A percentile compares a stretch with the other conserved stretches of the same genome.
Evolutionary conservation across 2,329 filamentous ascomycete genomes (phyloP).

Genomic region (Aspergillus amoenus): DNA sequence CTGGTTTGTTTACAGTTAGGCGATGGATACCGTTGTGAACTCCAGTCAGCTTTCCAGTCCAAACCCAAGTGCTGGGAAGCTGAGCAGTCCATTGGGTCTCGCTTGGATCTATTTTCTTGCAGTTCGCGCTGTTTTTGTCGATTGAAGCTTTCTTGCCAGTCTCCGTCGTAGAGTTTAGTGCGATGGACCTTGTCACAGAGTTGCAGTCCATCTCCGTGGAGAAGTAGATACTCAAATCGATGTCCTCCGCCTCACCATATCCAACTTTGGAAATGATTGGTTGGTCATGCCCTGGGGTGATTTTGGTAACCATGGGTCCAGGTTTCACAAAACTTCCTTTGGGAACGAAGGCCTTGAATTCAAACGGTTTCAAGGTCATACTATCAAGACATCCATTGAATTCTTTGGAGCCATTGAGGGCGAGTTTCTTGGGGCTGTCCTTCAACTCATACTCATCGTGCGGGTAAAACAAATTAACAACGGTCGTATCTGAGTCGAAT

Average conservation of each 20-base stretch:
- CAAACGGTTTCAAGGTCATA: slow-evolving; percentile 56
- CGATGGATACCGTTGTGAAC: slow-evolving; percentile 63
- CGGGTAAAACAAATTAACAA: slow-evolving; percentile 64
- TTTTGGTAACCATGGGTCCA: slow-evolving; percentile 59
- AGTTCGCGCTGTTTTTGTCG: slow-evolving; percentile 47
- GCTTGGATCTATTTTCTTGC: slow-evolving; percentile 40
- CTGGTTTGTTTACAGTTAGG: slow-evolving; percentile 57
- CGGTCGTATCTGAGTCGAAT: slow-evolving; percentile 53
- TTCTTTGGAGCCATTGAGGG: slow-evolving; percentile 47
- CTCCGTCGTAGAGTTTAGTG: slow-evolving; percentile 55
- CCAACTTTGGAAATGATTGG: slow-evolving; percentile 52
- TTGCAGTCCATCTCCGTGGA: slow-evolving; percentile 62
- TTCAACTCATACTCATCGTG: slow-evolving; percentile 57
- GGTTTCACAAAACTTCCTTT: slow-evolving; percentile 51
- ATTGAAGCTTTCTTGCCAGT: slow-evolving; percentile 45
- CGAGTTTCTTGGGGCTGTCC: slow-evolving; percentile 46
- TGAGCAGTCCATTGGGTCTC: slow-evolving; percentile 48
- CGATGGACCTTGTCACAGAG: slow-evolving; percentile 51
- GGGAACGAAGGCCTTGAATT: slow-evolving; percentile 62
- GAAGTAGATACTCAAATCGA: slow-evolving; percentile 58
- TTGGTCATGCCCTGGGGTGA: slow-evolving; percentile 61
- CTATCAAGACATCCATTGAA: slow-evolving; percentile 57
- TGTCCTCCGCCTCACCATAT: slow-evolving; percentile 41
- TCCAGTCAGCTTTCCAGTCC: slow-evolving; percentile 52
- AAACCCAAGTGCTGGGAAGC: slow-evolving; percentile 55